Evolutionary conservation across 148 eudicot species (phyloP), one percentile per base, ranked within the genome.

Genomic region (Vaccinium darrowii): DNA sequence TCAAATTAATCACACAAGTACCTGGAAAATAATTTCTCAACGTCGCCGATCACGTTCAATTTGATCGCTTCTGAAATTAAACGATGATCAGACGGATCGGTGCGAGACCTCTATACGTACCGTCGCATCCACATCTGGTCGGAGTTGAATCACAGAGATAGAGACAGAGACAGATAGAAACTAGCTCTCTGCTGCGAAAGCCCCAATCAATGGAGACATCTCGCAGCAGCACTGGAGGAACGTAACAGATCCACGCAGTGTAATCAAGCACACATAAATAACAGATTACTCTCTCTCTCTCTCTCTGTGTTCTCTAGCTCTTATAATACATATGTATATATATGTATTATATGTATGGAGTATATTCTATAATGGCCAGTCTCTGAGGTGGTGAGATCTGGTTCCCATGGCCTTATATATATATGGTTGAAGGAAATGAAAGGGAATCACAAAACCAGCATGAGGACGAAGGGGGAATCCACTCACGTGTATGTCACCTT

Each of bases 401-500:
- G 69, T 63, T 21, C 27, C 69, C 69, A 21, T 63, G 11, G 12
- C 27, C 27, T 60, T 19, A 60, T 50, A 65, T 50, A 47, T 50
- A 49, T 33, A 15, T 2, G 18, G 1, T 13, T 6, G 75, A 49
- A 51, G n/a, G 60, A 60, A 84, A 62, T 23, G 73, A 84, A 80
- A 65, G 51, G 21, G 1, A 60, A 50, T 43, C 78, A 36, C 78
- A 36, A 51, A 62, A 62, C 54, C 18, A 77, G 86, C 54, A 13
- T 4, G 74, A 69, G 74, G 39, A 69, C 39, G 43, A 5, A 14
- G 74, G 19, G 47, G 79, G 83, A 85, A 85, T 85, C 79, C 39
- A 25, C 19, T 85, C 86, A 85, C 86, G 71, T 80, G 86, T 8
- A 72, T 36, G 52, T 14, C 10, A 7, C 51, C 51, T 49, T 47